These are phyloP conservation scores for Moesziomyces sp. DNA, from an alignment of 1,284 basidiomycete genomes.

Conservation along the genomic window DNA sequence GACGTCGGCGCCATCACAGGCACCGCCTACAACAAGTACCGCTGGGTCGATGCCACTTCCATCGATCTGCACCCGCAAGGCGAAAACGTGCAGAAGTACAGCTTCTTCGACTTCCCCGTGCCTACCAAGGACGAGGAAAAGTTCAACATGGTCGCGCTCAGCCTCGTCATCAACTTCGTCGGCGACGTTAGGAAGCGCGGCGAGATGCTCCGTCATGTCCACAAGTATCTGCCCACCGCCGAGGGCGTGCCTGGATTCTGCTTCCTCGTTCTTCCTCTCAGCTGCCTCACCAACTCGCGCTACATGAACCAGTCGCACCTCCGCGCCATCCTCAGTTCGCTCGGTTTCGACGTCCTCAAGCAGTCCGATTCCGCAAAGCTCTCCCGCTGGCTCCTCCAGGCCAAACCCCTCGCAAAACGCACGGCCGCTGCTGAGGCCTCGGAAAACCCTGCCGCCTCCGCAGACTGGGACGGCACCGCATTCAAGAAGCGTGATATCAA, in stretches of 20 bases:
- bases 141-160: constrained; percentile 68
- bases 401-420: constrained; percentile 20
- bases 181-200: constrained; percentile 67
- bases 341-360: constrained; percentile 65
- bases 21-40: constrained; percentile 67
- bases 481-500: constrained; percentile 67
- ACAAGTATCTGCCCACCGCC: constrained; percentile 49
- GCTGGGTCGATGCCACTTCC: constrained; percentile 65
- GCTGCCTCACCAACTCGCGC: constrained; percentile 68
- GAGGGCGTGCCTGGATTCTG: constrained; percentile 58
- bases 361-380: constrained; percentile 67
- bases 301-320: constrained; percentile 68
- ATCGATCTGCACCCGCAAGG: constrained; percentile 69
- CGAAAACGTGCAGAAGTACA: constrained; percentile 63
- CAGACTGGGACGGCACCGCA: constrained; percentile 62
- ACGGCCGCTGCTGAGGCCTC: constrained; percentile 9
- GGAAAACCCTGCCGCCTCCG: constrained; percentile 13
- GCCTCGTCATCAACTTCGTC: constrained; percentile 69
- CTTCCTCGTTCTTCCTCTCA: constrained; percentile 69
- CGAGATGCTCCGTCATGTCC: constrained; percentile 61
- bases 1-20: constrained; percentile 69
- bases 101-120: constrained; percentile 68
- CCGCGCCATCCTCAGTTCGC: constrained; percentile 59
- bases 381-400: constrained; percentile 68
- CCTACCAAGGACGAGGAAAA: constrained; percentile 41